Percentiles rank a stretch among this genome's conserved stretches.
Conservation (phyloP, 495 filamentous ascomycete species). For the Podospora comata region DNA sequence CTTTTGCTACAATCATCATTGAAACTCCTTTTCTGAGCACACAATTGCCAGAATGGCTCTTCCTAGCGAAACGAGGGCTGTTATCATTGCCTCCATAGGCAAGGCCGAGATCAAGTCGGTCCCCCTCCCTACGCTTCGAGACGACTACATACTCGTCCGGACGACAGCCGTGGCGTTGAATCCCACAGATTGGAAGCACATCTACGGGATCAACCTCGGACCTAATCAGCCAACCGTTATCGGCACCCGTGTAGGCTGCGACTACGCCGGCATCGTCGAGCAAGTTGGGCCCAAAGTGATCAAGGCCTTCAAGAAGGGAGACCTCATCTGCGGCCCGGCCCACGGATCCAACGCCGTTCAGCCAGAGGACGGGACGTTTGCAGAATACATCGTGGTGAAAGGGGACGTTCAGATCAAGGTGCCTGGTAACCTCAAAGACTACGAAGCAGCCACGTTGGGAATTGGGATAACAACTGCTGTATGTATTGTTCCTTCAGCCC, state of each 20-base stretch:
- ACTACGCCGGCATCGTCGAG: slow-evolving; percentile 44
- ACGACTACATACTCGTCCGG: slow-evolving; percentile 53
- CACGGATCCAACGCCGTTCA: slow-evolving; percentile 31
- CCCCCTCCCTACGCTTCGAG: slow-evolving; percentile 42
- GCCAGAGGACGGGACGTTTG: slow-evolving; percentile 40
- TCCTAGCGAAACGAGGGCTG: slow-evolving; percentile 20
- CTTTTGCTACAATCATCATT: background rate
- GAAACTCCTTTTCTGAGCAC: background rate
- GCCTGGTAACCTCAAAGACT: slow-evolving; percentile 40
- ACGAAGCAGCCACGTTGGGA: slow-evolving; percentile 48
- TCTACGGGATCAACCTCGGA: slow-evolving; percentile 27
- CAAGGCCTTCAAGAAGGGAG: slow-evolving; percentile 32
- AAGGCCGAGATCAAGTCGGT: slow-evolving; percentile 24
- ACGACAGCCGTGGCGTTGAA: slow-evolving; percentile 54
- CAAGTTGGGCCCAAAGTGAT: slow-evolving; percentile 40
- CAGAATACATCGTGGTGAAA: slow-evolving; percentile 34
- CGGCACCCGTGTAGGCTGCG: slow-evolving; percentile 37
- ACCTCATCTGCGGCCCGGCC: slow-evolving; percentile 43
- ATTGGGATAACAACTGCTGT: slow-evolving; percentile 48
- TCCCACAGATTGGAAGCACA: slow-evolving; percentile 59
- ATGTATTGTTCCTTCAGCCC: slow-evolving; percentile 11
- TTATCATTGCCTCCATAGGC: slow-evolving; percentile 20
- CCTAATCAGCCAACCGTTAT: background rate
- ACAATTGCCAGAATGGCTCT: slow-evolving; percentile 6
- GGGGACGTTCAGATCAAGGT: slow-evolving; percentile 29